Evolutionary conservation across 2,329 filamentous ascomycete genomes (phyloP).

Genomic region (Penicillium sp.): DNA sequence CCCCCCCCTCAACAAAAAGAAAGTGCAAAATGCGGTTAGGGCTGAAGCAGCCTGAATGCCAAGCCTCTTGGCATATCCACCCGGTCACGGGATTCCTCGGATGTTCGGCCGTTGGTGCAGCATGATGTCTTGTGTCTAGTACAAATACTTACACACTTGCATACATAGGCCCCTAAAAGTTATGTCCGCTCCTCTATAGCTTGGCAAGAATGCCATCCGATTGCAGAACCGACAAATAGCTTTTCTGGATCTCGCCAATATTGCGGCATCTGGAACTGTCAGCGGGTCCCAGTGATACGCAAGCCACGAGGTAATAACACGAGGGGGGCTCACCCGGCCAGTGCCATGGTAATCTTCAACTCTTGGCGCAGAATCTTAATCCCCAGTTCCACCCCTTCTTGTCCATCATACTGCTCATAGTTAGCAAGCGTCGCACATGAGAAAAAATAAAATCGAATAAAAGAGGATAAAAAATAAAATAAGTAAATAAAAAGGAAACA

Average conservation of each 20-base stretch:
- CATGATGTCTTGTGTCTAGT: not conserved
- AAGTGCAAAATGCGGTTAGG: constrained; percentile 9
- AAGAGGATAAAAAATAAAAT: too few relatives aligned
- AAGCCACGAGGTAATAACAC: not conserved
- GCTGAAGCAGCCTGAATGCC: constrained; percentile 17
- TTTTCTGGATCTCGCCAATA: constrained; percentile 33
- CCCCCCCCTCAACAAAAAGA: too few relatives aligned
- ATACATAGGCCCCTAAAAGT: not conserved
- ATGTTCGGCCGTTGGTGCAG: constrained; percentile 2
- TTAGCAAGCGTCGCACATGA: constrained; percentile 3
- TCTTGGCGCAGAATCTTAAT: constrained; percentile 38
- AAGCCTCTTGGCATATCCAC: constrained; percentile 24
- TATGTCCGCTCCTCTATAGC: constrained; percentile 17
- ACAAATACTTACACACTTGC: not conserved
- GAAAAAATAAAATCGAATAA: too few relatives aligned
- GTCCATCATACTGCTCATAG: constrained; percentile 33
- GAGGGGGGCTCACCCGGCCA: constrained; percentile 33
- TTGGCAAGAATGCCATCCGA: constrained; percentile 35
- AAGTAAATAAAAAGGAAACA: too few relatives aligned
- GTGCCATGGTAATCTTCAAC: constrained; percentile 36
- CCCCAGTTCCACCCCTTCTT: constrained; percentile 39
- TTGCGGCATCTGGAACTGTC: constrained; percentile 29
- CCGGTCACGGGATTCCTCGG: constrained; percentile 4
- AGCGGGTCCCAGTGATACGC: not conserved
- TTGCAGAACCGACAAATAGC: constrained; percentile 33